Conservation (phyloP, 2,329 filamentous ascomycete genomes). For the Trichoderma lentiforme region DNA sequence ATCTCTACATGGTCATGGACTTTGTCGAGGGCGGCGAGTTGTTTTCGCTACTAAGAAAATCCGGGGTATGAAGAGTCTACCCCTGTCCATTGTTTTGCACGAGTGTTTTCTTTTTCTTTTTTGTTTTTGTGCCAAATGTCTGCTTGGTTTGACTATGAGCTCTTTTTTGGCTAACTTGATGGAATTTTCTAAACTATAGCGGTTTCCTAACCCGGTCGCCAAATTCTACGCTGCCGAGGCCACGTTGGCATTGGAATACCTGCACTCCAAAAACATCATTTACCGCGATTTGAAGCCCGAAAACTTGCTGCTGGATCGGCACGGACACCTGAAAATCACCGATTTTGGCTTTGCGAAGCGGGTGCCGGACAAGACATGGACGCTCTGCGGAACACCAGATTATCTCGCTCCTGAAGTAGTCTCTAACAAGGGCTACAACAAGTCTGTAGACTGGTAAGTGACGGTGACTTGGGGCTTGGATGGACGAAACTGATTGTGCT, state of each 20-base stretch:
- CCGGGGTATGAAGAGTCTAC: conserved; percentile 57
- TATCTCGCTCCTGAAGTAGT: conserved; percentile 97
- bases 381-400: conserved; percentile 93
- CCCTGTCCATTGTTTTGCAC: not conserved
- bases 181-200: conserved; percentile 50
- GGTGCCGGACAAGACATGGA: conserved; percentile 99
- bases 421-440: conserved; percentile 99
- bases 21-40: conserved; percentile 98
- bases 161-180: not conserved
- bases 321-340: conserved; percentile 94
- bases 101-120: not conserved
- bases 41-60: conserved; percentile 92
- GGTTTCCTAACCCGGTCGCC: conserved; percentile 96
- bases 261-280: conserved; percentile 93
- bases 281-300: conserved; percentile 97
- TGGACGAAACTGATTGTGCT: not conserved
- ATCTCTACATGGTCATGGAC: conserved; percentile 99
- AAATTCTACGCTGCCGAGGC: conserved; percentile 99
- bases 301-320: conserved; percentile 85
- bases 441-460: conserved; percentile 96
- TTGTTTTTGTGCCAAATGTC: not conserved
- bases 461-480: not conserved
- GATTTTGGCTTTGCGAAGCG: conserved; percentile 99
- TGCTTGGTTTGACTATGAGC: not conserved
- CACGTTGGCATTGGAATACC: conserved; percentile 89